Conservation (phyloP, 2,329 filamentous ascomycete species). For the Stagonosporopsis cucurbitacearum region DNA sequence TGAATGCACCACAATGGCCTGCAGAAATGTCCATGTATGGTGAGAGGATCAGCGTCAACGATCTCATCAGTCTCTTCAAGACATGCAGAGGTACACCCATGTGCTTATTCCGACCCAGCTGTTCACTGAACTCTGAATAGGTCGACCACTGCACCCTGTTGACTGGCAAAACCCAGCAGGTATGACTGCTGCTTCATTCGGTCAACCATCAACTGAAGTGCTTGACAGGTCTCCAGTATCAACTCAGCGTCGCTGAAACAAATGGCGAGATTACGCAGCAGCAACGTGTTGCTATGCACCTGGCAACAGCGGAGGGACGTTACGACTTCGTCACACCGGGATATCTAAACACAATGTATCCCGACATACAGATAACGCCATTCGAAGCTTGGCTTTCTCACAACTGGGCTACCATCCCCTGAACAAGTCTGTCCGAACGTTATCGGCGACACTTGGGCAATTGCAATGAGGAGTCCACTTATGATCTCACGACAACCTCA, state of each 20-base stretch:
- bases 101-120: not conserved
- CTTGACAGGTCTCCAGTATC: constrained; percentile 52
- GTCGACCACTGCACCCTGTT: constrained; percentile 38
- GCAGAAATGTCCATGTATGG: constrained; percentile 72
- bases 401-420: constrained; percentile 46
- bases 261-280: constrained; percentile 42
- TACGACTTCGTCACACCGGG: constrained; percentile 67
- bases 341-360: constrained; percentile 62
- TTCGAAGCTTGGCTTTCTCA: constrained; percentile 51
- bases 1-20: constrained; percentile 72
- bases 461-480: not conserved
- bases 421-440: not conserved
- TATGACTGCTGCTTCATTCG: not conserved
- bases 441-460: not conserved
- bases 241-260: constrained; percentile 51
- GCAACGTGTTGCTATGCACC: constrained; percentile 62
- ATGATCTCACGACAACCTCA: not conserved
- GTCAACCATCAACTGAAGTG: not conserved
- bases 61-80: constrained; percentile 63
- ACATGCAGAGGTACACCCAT: constrained; percentile 36
- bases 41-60: constrained; percentile 66
- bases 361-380: constrained; percentile 43
- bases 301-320: constrained; percentile 71
- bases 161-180: constrained; percentile 57
- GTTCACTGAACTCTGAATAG: constrained; percentile 27